These are phyloP conservation scores for Fusarium sp. DNA, from an alignment of 2,329 filamentous ascomycete species.

Conservation along the genomic window DNA sequence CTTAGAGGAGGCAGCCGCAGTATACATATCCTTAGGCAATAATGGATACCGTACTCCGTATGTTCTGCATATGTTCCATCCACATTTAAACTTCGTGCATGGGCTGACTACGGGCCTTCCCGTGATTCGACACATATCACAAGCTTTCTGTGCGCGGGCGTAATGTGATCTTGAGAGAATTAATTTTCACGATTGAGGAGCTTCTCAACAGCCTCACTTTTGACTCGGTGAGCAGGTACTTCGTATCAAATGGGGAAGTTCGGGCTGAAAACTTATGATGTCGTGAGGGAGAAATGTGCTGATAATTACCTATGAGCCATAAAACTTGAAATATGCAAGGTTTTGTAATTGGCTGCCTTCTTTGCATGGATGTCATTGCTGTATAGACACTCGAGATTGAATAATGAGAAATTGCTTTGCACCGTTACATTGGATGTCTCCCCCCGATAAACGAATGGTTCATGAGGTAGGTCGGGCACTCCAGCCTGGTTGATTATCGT, in stretches of 20 bases:
- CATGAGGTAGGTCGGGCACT: neutral
- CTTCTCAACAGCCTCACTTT: neutral
- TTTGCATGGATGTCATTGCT: neutral
- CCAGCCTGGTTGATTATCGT: neutral
- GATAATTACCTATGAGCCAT: constrained; percentile 1
- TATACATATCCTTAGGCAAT: too few relatives aligned
- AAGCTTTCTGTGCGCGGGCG: too few relatives aligned
- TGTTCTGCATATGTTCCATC: too few relatives aligned
- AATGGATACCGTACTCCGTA: too few relatives aligned
- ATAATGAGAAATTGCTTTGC: neutral
- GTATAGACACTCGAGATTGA: neutral
- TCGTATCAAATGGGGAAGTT: neutral
- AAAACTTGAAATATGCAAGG: neutral
- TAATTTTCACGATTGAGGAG: too few relatives aligned
- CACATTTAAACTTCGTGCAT: too few relatives aligned
- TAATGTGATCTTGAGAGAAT: too few relatives aligned
- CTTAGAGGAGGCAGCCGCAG: too few relatives aligned
- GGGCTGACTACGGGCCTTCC: too few relatives aligned
- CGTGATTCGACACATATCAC: too few relatives aligned
- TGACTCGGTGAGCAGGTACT: neutral
- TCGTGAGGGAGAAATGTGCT: neutral
- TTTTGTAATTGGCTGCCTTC: neutral
- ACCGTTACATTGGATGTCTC: neutral
- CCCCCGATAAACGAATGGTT: neutral
- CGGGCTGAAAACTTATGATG: constrained; percentile 6